Evolutionary conservation across 2,329 filamentous ascomycete genomes (phyloP).

Genomic region (Epichloe sibirici): DNA sequence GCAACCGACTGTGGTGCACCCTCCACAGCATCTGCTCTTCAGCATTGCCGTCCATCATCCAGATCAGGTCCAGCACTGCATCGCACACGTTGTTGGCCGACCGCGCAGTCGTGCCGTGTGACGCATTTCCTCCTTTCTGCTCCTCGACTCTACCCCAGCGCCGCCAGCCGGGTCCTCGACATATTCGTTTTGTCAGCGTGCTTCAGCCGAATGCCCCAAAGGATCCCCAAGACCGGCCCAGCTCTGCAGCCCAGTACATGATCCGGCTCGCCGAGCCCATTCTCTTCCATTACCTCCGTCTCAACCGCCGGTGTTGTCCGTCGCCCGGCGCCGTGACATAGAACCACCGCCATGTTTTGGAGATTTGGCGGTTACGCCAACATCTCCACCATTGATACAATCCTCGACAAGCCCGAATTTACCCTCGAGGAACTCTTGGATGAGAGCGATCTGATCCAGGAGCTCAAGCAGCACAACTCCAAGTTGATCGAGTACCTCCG

Average conservation of each 20-base stretch:
- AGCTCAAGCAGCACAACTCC: conserved; percentile 95
- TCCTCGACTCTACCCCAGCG: not conserved
- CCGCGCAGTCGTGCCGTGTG: conserved; percentile 2
- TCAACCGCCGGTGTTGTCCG: conserved; percentile 18
- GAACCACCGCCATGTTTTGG: conserved; percentile 82
- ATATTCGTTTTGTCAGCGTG: conserved; percentile 1
- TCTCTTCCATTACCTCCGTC: conserved; percentile 7
- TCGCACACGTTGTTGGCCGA: not conserved
- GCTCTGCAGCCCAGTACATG: conserved; percentile 9
- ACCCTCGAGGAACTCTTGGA: conserved; percentile 92
- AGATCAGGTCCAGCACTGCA: not conserved
- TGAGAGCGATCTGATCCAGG: conserved; percentile 90
- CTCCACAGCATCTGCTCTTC: not conserved
- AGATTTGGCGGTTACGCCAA: conserved; percentile 98
- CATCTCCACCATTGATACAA: conserved; percentile 89
- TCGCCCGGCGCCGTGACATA: conserved; percentile 22
- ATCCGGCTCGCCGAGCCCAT: conserved; percentile 7
- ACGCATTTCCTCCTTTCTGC: conserved; percentile 4
- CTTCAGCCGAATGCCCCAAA: conserved; percentile 5
- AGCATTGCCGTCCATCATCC: not conserved
- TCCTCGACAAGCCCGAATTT: conserved; percentile 94
- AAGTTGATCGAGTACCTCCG: conserved; percentile 95
- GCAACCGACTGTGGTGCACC: not conserved
- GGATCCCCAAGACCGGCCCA: conserved; percentile 1
- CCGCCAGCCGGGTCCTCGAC: not conserved